A percentile compares a stretch with the other conserved stretches of the same genome.
These are phyloP conservation scores for Phytophthora citrophthora DNA, from an alignment of 352 stramenopile species.

Conservation along the genomic window DNA sequence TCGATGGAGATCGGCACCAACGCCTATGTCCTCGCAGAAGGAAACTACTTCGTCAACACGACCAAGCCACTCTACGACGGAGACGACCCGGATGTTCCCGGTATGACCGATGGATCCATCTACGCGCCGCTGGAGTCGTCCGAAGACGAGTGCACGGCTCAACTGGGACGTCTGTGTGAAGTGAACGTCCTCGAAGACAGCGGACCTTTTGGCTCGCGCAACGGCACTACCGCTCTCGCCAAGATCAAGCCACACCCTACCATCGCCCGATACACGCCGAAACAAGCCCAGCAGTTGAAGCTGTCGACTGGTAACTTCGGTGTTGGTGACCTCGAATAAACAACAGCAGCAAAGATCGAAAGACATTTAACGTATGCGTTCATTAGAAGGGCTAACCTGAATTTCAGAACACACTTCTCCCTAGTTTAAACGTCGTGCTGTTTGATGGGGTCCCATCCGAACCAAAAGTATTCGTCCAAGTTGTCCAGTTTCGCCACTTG, in stretches of 20 bases:
- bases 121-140: constrained; percentile 8
- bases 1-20: constrained; percentile 13
- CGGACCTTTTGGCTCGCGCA: constrained; percentile 9
- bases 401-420: neutral
- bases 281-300: constrained; percentile 8
- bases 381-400: too few relatives aligned
- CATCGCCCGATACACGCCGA: neutral
- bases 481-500: constrained; percentile 3
- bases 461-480: constrained; percentile 6
- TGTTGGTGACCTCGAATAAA: constrained; percentile 12
- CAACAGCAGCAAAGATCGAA: neutral
- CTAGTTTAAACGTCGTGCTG: constrained; percentile 7
- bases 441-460: constrained; percentile 9
- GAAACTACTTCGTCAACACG: constrained; percentile 17
- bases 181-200: constrained; percentile 11
- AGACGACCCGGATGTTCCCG: constrained; percentile 14
- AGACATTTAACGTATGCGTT: neutral
- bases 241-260: constrained; percentile 6
- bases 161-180: constrained; percentile 7
- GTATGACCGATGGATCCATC: constrained; percentile 9
- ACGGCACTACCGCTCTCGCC: constrained; percentile 5
- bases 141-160: constrained; percentile 6
- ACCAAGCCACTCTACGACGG: constrained; percentile 12
- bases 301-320: constrained; percentile 16
- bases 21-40: constrained; percentile 12